phyloP scores from a whole-genome alignment of 495 filamentous ascomycete species.

The Hypoxylon trugodes region DNA sequence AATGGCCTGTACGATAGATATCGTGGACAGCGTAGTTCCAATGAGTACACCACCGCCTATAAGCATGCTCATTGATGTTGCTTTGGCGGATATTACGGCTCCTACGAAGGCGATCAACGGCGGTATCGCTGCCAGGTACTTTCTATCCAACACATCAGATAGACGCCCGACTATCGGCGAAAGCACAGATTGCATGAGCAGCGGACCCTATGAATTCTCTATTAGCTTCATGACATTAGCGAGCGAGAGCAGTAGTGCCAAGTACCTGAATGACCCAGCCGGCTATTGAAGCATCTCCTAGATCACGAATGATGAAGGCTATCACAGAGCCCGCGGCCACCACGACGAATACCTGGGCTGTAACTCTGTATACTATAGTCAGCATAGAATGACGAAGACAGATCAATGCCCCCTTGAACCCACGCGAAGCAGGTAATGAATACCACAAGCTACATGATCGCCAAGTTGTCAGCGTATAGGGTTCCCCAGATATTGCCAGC shows the following conservation, averaged over 20 bases:
- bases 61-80: conserved; percentile 61
- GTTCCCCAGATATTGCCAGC: neutral
- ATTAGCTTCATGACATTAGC: conserved; percentile 4
- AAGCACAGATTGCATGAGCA: conserved; percentile 63
- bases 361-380: conserved; percentile 41
- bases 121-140: conserved; percentile 58
- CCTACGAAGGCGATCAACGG: conserved; percentile 62
- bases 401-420: conserved; percentile 4
- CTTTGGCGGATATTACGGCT: conserved; percentile 61
- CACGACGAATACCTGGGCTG: conserved; percentile 63
- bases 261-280: conserved; percentile 64
- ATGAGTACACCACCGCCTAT: conserved; percentile 65
- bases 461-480: conserved; percentile 8
- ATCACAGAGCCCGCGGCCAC: conserved; percentile 63
- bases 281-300: conserved; percentile 57
- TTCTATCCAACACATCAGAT: conserved; percentile 63
- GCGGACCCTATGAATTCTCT: conserved; percentile 49
- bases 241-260: neutral
- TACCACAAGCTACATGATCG: conserved; percentile 41
- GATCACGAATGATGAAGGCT: conserved; percentile 62
- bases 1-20: conserved; percentile 63
- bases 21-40: conserved; percentile 60
- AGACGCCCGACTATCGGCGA: conserved; percentile 63
- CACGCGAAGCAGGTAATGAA: conserved; percentile 52
- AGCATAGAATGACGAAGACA: neutral